Evolutionary conservation across 805 yeast genomes (phyloP), one percentile per base, ranked within the genome.

Genomic region (Sugiyamaella valdiviana): DNA sequence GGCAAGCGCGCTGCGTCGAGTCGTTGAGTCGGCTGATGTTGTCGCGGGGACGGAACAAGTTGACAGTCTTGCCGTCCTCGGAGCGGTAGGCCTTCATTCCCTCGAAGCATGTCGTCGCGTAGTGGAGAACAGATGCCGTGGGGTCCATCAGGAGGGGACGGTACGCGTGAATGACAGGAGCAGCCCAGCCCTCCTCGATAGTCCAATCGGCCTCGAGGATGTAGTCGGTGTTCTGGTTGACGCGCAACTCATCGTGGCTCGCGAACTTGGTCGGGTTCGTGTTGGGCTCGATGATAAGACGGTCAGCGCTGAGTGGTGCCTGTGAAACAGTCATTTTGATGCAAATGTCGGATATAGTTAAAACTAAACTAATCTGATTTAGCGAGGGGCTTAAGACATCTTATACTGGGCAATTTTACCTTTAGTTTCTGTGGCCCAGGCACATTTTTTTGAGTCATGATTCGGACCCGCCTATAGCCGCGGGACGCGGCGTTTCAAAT

Each of bases 61-160:
- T 35, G 17, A 59, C 55, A 15, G 40, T 23, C 44, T 48, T 38
- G 22, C 60, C 60, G 42, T 53, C 53, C 21, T 23, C 36, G 24
- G 53, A 45, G 36, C 47, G 70, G 73, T 85, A 86, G 10, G 95
- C 95, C 71, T 86, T 86, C 71, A 86, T 72, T 57, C 95, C 95
- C 71, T 86, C 95, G 56, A 86, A 86, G 44, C 85, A 73, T 64
- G 84, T 90, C 57, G 85, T 85, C 9, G 88, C 84, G 59, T 86
- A 86, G 71, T 86, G 95, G 70, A 86, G 79, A 35, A 85, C 95
- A 66, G 83, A 77, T 10, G 88, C 67, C 21, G 89, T 77, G 35
- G 95, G 95, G 59, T 85, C 93, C 45, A 86, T 61, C 6, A 72
- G 60, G 43, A 86, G 65, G 38, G 77, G 78, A 48, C 82, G 87